A percentile compares a stretch with the other conserved stretches of the same genome.
Evolutionary conservation across 176 grass and related monocot genomes (phyloP).

Genomic region (Dendrocalamus sinicus): DNA sequence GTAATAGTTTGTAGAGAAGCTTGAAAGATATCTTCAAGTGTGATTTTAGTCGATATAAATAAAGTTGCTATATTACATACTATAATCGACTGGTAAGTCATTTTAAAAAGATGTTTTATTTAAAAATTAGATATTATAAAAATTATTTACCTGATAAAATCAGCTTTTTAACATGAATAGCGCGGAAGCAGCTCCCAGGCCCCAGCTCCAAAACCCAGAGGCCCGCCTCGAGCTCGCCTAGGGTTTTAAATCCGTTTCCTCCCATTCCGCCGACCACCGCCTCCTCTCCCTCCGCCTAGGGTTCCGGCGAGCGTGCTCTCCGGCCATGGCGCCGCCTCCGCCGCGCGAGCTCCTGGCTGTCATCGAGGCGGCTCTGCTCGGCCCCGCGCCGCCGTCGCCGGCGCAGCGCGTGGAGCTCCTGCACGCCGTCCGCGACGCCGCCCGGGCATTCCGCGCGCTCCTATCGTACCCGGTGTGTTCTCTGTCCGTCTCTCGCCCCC

Average conservation of each 20-base stretch:
- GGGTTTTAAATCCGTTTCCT: conserved; percentile 50
- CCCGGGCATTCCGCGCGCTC: conserved; percentile 62
- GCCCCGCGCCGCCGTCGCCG: conserved; percentile 70
- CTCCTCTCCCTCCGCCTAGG: conserved; percentile 28
- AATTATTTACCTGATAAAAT: too few species aligned
- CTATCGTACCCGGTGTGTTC: conserved; percentile 71
- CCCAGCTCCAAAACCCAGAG: conserved; percentile 41
- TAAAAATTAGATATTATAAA: too few species aligned
- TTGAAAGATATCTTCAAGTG: too few species aligned
- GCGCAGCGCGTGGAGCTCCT: conserved; percentile 84
- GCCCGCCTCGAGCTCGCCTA: conserved; percentile 40
- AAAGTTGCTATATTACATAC: too few species aligned
- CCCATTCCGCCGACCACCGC: conserved; percentile 41
- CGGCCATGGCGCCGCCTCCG: conserved; percentile 52
- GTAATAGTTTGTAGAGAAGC: too few species aligned
- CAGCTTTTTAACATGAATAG: too few species aligned
- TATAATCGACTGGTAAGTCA: too few species aligned
- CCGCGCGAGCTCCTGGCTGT: conserved; percentile 65
- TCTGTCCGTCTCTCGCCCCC: neutral
- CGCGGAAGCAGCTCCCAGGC: neutral
- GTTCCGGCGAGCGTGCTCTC: conserved; percentile 36
- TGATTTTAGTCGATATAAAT: too few species aligned
- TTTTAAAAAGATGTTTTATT: too few species aligned
- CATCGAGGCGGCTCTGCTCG: conserved; percentile 78
- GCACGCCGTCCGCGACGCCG: conserved; percentile 76